Percentiles rank a stretch among this genome's conserved stretches.
Evolutionary conservation across 805 yeast species (phyloP).

Genomic region (Metschnikowia henanensis): DNA sequence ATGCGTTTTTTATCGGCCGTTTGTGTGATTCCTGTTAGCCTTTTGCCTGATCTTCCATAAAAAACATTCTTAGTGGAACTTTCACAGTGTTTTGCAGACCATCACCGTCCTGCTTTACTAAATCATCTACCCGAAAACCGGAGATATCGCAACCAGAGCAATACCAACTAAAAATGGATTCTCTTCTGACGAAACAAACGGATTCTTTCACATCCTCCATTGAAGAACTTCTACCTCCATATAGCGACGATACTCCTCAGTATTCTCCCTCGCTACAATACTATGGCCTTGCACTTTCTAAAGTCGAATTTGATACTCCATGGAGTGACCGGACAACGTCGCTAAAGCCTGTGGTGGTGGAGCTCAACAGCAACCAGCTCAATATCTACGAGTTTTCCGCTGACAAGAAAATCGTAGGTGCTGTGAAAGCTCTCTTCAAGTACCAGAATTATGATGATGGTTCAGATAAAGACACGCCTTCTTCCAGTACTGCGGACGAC

Average conservation of each 20-base stretch:
- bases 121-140: too few relatives aligned
- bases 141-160: too few relatives aligned
- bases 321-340: constrained; percentile 27
- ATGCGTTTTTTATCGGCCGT: not conserved
- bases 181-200: too few relatives aligned
- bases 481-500: constrained; percentile 11
- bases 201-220: too few relatives aligned
- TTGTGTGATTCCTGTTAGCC: too few relatives aligned
- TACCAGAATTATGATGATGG: constrained; percentile 27
- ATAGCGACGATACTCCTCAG: constrained; percentile 26
- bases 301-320: constrained; percentile 40
- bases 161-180: too few relatives aligned
- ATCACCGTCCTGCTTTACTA: too few relatives aligned
- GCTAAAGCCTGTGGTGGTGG: constrained; percentile 40
- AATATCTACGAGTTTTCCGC: constrained; percentile 29
- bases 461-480: not conserved
- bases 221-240: constrained; percentile 16
- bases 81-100: too few relatives aligned
- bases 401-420: constrained; percentile 20
- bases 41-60: too few relatives aligned
- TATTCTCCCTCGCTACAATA: constrained; percentile 33
- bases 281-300: constrained; percentile 34
- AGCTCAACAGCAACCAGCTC: constrained; percentile 41
- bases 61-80: too few relatives aligned
- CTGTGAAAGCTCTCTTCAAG: constrained; percentile 32